Percentiles rank a stretch among this genome's conserved stretches.
Evolutionary conservation across 179 eudicot species (phyloP).

Genomic region (Heliamphora ciliata): DNA sequence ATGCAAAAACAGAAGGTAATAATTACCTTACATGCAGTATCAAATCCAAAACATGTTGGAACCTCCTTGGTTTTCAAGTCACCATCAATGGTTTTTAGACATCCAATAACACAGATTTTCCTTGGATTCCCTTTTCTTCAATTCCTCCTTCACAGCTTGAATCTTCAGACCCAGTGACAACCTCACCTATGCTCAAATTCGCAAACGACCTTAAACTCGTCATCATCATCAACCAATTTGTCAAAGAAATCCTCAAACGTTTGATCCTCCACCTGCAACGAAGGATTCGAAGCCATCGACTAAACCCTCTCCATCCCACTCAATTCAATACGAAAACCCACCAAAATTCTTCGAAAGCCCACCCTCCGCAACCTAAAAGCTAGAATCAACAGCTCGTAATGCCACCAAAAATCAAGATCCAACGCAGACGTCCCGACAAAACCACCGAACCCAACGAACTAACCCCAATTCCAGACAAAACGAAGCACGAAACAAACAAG

Average conservation of each 20-base stretch:
- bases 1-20: neutral
- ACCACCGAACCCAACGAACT: neutral
- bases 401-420: conserved; percentile 10
- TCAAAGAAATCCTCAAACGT: conserved; percentile 89
- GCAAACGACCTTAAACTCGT: conserved; percentile 38
- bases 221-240: conserved; percentile 64
- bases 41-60: conserved; percentile 92
- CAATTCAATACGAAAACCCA: conserved; percentile 14
- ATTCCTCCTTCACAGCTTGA: conserved; percentile 12
- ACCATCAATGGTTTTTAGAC: conserved; percentile 97
- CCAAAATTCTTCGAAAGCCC: conserved; percentile 17
- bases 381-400: too few species aligned
- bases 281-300: conserved; percentile 66
- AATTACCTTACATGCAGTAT: conserved; percentile 95
- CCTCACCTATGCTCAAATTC: conserved; percentile 39
- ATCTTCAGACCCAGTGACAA: conserved; percentile 21
- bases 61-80: conserved; percentile 92
- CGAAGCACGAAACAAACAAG: conserved; percentile 18
- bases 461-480: conserved; percentile 1
- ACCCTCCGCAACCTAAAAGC: too few species aligned
- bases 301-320: conserved; percentile 24
- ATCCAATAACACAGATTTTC: conserved; percentile 78
- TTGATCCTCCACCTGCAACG: conserved; percentile 82
- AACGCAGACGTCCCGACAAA: neutral
- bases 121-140: conserved; percentile 32